Evolutionary conservation across 768 basidiomycete species (phyloP), one percentile per base, ranked within the genome.

Genomic region (Leccinum subtestaceum): DNA sequence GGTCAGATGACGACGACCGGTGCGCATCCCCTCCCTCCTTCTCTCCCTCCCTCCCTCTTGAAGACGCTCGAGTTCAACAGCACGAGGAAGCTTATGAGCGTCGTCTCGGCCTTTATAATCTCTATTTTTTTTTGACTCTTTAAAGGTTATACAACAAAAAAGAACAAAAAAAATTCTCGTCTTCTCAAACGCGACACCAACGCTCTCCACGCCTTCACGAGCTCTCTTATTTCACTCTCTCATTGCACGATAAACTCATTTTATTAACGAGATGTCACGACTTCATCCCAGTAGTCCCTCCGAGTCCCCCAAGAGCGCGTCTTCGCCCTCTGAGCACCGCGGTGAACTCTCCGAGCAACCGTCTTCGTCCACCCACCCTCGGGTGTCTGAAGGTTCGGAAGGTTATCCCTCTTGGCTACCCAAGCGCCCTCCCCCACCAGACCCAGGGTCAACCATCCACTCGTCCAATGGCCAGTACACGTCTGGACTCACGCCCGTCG

Each of bases 331-430:
- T n/a, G 70, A 72, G 53, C 67, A 61, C 11, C 68, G 63, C 12
- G 72, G 58, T 21, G 66, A 72, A 52, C 60, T 70, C 32, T 73
- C 74, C 55, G 72, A 73, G 23, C 74, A 67, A 3, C 75, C 75
- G 1, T 76, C 73, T 12, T 70, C 75, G 43, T 75, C 74, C 1
- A 67, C 73, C 53, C 72, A 72, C 15, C 70, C 72, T 9, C 67
- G 72, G 57, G 34, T 57, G 2, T 76, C 72, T 53, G 81, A 83
- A 65, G 64, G 72, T 53, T 81, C 81, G 17, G 88, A 89, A 63
- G 86, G 86, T 13, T 93, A 93, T 69, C 91, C 91, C 3, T 86
- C 88, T 23, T 93, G 91, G 91, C 84, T 93, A 1, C 91, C 91
- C 17, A 83, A 78, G 59, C 81, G 91, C 13, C 91, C 92, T 2